phyloP scores from a whole-genome alignment of 495 filamentous ascomycete species.

The Apiosordaria backusii region DNA sequence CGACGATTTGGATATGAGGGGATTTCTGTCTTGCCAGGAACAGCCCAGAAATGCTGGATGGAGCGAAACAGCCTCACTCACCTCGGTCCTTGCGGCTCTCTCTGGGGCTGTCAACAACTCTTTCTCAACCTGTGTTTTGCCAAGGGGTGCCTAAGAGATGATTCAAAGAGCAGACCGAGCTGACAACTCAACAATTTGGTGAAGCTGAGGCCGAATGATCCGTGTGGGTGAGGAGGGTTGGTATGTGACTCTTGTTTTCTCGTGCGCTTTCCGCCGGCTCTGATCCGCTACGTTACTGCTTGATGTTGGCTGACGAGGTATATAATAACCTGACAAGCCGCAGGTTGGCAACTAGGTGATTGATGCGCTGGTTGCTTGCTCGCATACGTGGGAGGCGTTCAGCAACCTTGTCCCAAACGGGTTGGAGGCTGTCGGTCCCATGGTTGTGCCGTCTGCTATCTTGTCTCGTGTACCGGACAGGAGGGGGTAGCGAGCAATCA shows the following conservation, averaged over 20 bases:
- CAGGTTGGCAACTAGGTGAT: background rate
- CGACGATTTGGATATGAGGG: constrained; percentile 2
- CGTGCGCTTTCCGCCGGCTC: background rate
- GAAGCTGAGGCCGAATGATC: background rate
- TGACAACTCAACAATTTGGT: background rate
- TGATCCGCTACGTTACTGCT: background rate
- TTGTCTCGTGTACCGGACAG: too few species aligned
- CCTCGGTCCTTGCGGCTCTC: background rate
- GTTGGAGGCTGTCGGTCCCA: background rate
- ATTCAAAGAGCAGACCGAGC: background rate
- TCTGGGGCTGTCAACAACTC: background rate
- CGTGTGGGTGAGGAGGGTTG: background rate
- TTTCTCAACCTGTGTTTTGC: background rate
- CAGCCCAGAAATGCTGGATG: constrained; percentile 1
- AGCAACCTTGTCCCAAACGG: background rate
- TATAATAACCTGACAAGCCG: background rate
- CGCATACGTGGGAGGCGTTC: background rate
- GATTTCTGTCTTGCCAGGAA: constrained; percentile 6
- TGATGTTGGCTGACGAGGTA: background rate
- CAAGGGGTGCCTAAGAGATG: background rate
- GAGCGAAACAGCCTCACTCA: background rate
- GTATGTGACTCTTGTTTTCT: background rate
- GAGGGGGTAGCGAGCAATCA: background rate
- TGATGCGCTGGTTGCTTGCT: background rate
- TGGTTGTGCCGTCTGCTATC: background rate